Conservation (phyloP, 257 asterid genomes). For the Craterostigma plantagineum region DNA sequence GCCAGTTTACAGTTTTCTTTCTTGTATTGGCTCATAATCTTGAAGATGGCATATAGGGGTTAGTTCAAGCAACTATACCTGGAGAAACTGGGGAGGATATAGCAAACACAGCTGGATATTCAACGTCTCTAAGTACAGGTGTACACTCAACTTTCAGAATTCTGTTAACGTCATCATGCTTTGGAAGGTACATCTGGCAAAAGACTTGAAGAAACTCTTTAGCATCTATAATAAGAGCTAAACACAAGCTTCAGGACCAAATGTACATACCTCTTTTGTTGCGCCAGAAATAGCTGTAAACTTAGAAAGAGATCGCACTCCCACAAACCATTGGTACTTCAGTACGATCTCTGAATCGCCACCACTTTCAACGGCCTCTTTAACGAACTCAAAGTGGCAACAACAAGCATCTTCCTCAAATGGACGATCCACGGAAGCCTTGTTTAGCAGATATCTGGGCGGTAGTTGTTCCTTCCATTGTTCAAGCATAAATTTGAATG, state of each 20-base stretch:
- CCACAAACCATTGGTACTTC: slow-evolving; percentile 82
- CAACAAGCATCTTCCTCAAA: slow-evolving; percentile 85
- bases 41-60: not conserved
- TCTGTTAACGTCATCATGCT: slow-evolving; percentile 50
- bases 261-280: slow-evolving; percentile 46
- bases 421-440: slow-evolving; percentile 61
- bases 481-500: slow-evolving; percentile 74
- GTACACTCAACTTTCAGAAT: slow-evolving; percentile 82
- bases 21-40: no score
- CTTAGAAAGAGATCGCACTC: slow-evolving; percentile 57
- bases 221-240: not conserved
- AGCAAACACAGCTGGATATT: slow-evolving; percentile 54
- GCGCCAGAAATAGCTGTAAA: slow-evolving; percentile 56
- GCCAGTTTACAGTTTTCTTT: no score
- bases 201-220: slow-evolving; percentile 5
- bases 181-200: slow-evolving; percentile 66
- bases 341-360: slow-evolving; percentile 24
- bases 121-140: slow-evolving; percentile 50
- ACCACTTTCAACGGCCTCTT: slow-evolving; percentile 33
- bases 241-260: not conserved
- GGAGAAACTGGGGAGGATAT: slow-evolving; percentile 77
- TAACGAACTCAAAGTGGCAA: slow-evolving; percentile 78
- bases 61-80: slow-evolving; percentile 26
- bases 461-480: slow-evolving; percentile 95
- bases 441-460: slow-evolving; percentile 56